Conservation (phyloP, 306 rosid species). For the Alnus rubra region DNA sequence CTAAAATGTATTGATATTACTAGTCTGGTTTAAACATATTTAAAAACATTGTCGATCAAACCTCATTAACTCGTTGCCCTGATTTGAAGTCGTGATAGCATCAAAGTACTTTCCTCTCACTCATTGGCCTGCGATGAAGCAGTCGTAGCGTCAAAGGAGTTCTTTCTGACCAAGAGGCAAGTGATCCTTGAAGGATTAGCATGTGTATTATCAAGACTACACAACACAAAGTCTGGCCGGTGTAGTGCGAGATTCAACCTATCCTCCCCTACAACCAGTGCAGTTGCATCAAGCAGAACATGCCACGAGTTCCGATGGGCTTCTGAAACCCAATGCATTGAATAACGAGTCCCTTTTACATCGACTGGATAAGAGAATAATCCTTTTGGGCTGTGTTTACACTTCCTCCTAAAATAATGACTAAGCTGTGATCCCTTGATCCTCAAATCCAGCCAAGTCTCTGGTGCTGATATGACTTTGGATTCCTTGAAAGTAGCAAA, state of each 20-base stretch:
- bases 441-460: conserved; percentile 75
- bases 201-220: conserved; percentile 67
- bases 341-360: conserved; percentile 59
- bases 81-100: not conserved
- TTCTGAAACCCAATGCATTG: conserved; percentile 89
- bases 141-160: conserved; percentile 63
- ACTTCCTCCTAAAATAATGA: conserved; percentile 79
- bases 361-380: conserved; percentile 75
- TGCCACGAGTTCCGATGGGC: conserved; percentile 92
- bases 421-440: conserved; percentile 84
- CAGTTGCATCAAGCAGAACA: conserved; percentile 85
- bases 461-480: conserved; percentile 63
- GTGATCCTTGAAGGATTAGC: conserved; percentile 76
- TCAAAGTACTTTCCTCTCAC: conserved; percentile 25
- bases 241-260: conserved; percentile 65
- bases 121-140: conserved; percentile 57
- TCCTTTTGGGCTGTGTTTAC: conserved; percentile 77
- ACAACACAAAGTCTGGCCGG: conserved; percentile 80
- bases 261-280: conserved; percentile 64
- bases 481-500: conserved; percentile 74
- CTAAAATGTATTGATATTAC: not conserved
- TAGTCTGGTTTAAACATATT: not conserved
- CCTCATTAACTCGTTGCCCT: not conserved
- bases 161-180: conserved; percentile 77
- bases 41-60: not conserved